Base-by-base conservation (phyloP, 2,329 filamentous ascomycete species). In the Cladophialophora carrionii region DNA sequence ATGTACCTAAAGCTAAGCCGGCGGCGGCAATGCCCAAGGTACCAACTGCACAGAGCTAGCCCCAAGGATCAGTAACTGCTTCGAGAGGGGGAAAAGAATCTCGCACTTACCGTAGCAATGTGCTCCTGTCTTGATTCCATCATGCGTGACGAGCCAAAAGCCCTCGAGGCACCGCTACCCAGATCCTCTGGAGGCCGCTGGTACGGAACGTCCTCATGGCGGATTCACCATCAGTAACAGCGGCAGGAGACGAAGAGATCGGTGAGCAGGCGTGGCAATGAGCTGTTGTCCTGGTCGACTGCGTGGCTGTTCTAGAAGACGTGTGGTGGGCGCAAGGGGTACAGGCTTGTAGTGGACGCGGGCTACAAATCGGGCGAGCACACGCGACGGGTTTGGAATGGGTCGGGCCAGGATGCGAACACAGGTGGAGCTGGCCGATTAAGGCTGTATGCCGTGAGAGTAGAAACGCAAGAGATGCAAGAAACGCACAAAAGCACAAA, bases 41-140 rank as follows among this genome's bases (percentile, higher is more conserved):
- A 79, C 85, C 85, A 75, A 85, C 79, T 73, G 86, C 86, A 84
- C 84, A 87, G 72, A 88, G 82, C 85, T 87, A 71, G 54, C 70
- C 31, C 70, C 46, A 43, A 49, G n/a, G 29, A 54, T 69, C 57
- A 69, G 65, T 24, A 55, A 53, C 41, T 22, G 12, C 49, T 20
- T 46, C 17, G 31, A 49, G 59, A 49, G 59, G 14, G 14, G 26
- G 41, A 57, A 24, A n/a, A 17, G n/a, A n/a, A 17, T 24, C 22
- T 32, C 22, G 20, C 7, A 48, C 14, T 22, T 65, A 70, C 68
- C 62, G 68, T 70, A 43, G 68, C 68, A 67, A 68, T 61, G 53
- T 70, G 68, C 63, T 70, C 66, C 61, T 68, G 64, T 62, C 52
- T 60, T 32, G 66, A 58, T 46, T 70, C 68, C 68, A 70, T 70